phyloP scores from a whole-genome alignment of 2,329 filamentous ascomycete species.

The Beauveria sp. region DNA sequence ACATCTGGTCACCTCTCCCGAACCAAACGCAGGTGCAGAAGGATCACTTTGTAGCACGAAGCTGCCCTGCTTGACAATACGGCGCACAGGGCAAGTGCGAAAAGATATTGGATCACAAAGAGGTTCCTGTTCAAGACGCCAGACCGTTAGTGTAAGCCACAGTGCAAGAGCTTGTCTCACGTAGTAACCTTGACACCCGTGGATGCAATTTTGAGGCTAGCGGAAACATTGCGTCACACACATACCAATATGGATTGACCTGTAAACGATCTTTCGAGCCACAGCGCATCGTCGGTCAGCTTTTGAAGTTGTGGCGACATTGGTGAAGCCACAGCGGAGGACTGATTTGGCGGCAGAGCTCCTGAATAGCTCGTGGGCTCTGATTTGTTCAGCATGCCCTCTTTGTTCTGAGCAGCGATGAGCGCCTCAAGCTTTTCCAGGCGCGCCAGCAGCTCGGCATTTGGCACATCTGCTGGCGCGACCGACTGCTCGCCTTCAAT shows the following conservation, averaged over 20 bases:
- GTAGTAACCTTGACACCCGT: neutral
- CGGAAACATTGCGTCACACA: neutral
- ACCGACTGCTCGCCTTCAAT: neutral
- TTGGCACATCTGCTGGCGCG: slow-evolving; percentile 14
- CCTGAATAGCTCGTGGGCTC: slow-evolving; percentile 6
- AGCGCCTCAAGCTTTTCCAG: slow-evolving; percentile 22
- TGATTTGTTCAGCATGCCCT: neutral
- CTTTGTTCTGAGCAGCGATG: slow-evolving; percentile 16
- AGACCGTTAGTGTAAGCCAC: neutral
- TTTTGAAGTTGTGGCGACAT: slow-evolving; percentile 26
- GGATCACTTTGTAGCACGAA: slow-evolving; percentile 24
- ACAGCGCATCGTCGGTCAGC: slow-evolving; percentile 26
- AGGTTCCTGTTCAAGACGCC: slow-evolving; percentile 18
- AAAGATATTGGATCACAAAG: slow-evolving; percentile 25
- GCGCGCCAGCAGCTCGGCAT: slow-evolving; percentile 18
- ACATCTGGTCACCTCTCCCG: slow-evolving; percentile 23
- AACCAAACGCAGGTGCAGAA: slow-evolving; percentile 16
- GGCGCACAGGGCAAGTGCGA: slow-evolving; percentile 25
- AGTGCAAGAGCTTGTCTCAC: neutral
- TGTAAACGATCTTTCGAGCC: slow-evolving; percentile 25
- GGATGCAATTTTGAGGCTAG: neutral
- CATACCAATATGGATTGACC: slow-evolving; percentile 24
- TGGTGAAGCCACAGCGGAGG: slow-evolving; percentile 8
- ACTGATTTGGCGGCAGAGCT: slow-evolving; percentile 6
- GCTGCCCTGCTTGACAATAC: slow-evolving; percentile 24